phyloP scores from a whole-genome alignment of 441 rosid species.

The Gossypium davidsonii region DNA sequence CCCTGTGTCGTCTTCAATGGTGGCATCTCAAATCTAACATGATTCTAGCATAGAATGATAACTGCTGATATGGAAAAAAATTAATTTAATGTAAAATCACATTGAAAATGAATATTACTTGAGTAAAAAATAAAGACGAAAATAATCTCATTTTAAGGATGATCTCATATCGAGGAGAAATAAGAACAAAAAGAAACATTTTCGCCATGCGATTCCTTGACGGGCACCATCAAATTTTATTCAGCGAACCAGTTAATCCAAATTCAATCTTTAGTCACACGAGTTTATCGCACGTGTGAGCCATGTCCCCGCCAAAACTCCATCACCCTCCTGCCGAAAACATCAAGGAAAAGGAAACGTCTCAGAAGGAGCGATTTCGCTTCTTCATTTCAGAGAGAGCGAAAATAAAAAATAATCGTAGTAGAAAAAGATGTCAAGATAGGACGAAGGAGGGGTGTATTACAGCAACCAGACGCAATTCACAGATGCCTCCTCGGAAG shows the following conservation, averaged over 20 bases:
- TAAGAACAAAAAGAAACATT: not conserved
- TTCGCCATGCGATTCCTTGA: not conserved
- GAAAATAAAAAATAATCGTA: not conserved
- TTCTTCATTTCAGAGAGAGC: not conserved
- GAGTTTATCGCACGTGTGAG: not conserved
- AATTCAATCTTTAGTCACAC: not conserved
- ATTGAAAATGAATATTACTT: not conserved
- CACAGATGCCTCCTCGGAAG: slow-evolving; percentile 70
- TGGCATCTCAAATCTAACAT: not conserved
- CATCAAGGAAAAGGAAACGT: not conserved
- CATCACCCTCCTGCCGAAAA: slow-evolving; percentile 5
- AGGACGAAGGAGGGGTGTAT: slow-evolving; percentile 95
- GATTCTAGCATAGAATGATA: not conserved
- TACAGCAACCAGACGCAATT: slow-evolving; percentile 70
- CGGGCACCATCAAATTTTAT: not conserved
- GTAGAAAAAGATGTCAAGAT: slow-evolving; percentile 57
- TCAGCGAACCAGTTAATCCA: not conserved
- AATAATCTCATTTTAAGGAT: not conserved
- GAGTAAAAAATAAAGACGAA: not conserved
- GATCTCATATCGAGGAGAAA: not conserved
- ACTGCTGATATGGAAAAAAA: not conserved
- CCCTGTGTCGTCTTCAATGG: no score
- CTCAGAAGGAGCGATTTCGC: not conserved
- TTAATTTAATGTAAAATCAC: no score
- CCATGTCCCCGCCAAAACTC: not conserved